phyloP scores from a whole-genome alignment of 176 grass and related monocot species.

The Oryza coarctata region DNA sequence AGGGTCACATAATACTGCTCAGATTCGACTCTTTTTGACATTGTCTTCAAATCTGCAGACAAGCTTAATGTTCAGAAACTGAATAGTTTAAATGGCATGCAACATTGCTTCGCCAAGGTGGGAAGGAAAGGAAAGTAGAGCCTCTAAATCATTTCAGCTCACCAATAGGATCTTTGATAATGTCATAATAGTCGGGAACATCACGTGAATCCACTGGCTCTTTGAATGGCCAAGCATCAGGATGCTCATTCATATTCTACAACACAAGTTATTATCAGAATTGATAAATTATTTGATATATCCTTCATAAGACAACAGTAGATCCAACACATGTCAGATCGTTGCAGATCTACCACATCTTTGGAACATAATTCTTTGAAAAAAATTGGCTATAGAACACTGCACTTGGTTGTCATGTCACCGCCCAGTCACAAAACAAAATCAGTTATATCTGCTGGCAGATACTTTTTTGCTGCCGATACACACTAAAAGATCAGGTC shows the following conservation, averaged over 20 bases:
- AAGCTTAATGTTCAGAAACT: background rate
- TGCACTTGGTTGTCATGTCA: background rate
- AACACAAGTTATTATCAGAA: slow-evolving; percentile 30
- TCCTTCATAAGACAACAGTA: slow-evolving; percentile 2
- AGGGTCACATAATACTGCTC: slow-evolving; percentile 97
- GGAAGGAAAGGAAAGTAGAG: slow-evolving; percentile 4
- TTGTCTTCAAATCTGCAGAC: slow-evolving; percentile 85
- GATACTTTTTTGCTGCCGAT: background rate
- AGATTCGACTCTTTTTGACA: slow-evolving; percentile 85
- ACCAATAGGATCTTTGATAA: slow-evolving; percentile 99
- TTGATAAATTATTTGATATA: background rate
- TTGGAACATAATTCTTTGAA: background rate
- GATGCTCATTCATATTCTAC: slow-evolving; percentile 87
- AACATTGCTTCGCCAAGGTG: background rate
- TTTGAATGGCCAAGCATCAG: slow-evolving; percentile 99
- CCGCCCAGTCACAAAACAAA: background rate
- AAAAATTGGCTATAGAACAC: background rate
- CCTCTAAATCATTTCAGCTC: slow-evolving; percentile 16
- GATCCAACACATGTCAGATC: background rate
- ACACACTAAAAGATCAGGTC: background rate
- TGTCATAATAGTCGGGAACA: slow-evolving; percentile 97
- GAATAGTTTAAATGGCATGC: slow-evolving; percentile 7
- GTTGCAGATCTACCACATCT: background rate
- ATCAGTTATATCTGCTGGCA: background rate
- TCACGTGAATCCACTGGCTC: slow-evolving; percentile 93